These are phyloP conservation scores for Globisporangium nagaii DNA, from an alignment of 352 stramenopile genomes.

Conservation along the genomic window DNA sequence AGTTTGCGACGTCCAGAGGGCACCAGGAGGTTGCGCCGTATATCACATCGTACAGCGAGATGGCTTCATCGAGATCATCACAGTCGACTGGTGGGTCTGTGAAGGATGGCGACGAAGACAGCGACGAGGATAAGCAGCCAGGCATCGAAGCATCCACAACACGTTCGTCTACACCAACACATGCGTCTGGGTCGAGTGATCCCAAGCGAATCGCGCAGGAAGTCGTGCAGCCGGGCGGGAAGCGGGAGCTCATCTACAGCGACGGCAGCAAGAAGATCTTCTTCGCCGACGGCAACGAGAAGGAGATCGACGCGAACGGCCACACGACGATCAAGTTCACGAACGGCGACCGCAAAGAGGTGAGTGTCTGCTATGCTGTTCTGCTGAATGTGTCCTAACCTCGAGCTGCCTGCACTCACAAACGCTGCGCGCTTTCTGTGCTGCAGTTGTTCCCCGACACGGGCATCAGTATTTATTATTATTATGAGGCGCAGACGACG, in stretches of 20 bases:
- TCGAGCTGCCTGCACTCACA: not conserved
- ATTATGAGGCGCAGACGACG: constrained; percentile 90
- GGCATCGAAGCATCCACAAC: not conserved
- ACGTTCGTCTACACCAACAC: not conserved
- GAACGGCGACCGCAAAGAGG: constrained; percentile 96
- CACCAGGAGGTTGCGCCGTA: not conserved
- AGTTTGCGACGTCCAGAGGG: not conserved
- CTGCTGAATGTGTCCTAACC: not conserved
- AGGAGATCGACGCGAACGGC: constrained; percentile 88
- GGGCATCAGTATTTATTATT: constrained; percentile 93
- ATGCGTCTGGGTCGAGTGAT: not conserved
- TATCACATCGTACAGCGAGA: not conserved
- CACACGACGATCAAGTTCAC: constrained; percentile 88
- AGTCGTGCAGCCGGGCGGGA: constrained; percentile 49
- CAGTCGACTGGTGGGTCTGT: not conserved
- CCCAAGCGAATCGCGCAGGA: constrained; percentile 22
- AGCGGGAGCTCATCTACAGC: constrained; percentile 49
- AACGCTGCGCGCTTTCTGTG: constrained; percentile 2
- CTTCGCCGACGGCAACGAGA: constrained; percentile 92
- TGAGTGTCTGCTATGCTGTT: constrained; percentile 6
- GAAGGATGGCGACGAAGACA: not conserved
- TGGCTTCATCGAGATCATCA: not conserved
- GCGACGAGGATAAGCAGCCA: not conserved
- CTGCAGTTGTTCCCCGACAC: constrained; percentile 58
- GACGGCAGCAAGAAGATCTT: constrained; percentile 70